A percentile compares a stretch with the other conserved stretches of the same genome.
Evolutionary conservation across 371 early-diverging fungal genomes (phyloP).

Genomic region (Rhizopus sp.): DNA sequence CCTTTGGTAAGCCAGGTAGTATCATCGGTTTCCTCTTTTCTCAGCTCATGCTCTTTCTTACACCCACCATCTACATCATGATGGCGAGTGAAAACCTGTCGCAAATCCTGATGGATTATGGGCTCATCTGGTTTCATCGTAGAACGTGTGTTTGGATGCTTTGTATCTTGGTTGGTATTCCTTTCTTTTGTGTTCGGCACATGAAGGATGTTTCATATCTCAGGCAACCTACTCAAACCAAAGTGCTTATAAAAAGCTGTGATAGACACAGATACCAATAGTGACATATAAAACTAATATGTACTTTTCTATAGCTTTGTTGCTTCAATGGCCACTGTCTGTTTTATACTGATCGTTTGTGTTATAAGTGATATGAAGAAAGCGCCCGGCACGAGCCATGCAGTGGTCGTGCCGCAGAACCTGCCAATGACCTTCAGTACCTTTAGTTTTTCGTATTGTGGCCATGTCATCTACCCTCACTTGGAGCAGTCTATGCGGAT

Average conservation of each 20-base stretch:
- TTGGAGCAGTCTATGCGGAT: conserved; percentile 80
- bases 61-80: conserved; percentile 76
- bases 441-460: conserved; percentile 79
- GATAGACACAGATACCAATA: no score
- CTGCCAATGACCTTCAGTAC: conserved; percentile 62
- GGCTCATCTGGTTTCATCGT: conserved; percentile 24
- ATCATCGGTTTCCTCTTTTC: conserved; percentile 65
- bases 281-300: no score
- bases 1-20: conserved; percentile 66
- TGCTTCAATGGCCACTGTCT: conserved; percentile 54
- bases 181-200: conserved; percentile 57
- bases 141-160: conserved; percentile 68
- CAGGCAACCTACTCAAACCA: conserved; percentile 20
- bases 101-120: conserved; percentile 38
- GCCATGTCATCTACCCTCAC: conserved; percentile 81
- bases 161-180: conserved; percentile 46
- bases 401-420: conserved; percentile 46
- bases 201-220: conserved; percentile 61
- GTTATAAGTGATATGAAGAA: conserved; percentile 42
- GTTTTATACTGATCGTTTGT: conserved; percentile 43
- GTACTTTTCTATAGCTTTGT: conserved; percentile 51
- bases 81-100: conserved; percentile 70
- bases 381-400: conserved; percentile 30
- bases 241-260: background rate
- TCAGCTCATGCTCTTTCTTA: conserved; percentile 66